These are phyloP conservation scores for Phoma sp. DNA, from an alignment of 2,329 filamentous ascomycete species.

Conservation along the genomic window DNA sequence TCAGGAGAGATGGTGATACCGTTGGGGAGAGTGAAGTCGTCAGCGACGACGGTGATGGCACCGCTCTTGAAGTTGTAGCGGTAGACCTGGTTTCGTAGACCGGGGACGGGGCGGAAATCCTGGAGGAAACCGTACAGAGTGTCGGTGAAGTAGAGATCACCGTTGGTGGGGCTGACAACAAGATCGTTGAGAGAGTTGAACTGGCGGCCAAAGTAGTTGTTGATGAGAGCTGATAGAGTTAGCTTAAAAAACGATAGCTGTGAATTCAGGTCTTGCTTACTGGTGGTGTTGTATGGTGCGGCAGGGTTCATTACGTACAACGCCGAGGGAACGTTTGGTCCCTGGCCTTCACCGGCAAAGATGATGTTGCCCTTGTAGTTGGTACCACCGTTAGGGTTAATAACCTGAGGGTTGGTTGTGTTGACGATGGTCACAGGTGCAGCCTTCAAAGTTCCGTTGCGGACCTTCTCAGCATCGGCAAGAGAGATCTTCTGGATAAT, in stretches of 20 bases:
- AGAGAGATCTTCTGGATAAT: conserved; percentile 38
- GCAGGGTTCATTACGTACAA: conserved; percentile 34
- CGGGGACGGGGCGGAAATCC: conserved; percentile 33
- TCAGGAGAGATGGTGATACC: conserved; percentile 52
- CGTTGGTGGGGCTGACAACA: conserved; percentile 45
- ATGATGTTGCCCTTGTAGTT: conserved; percentile 34
- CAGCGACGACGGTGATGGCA: conserved; percentile 49
- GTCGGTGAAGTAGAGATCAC: conserved; percentile 59
- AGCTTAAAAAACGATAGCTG: too few species aligned
- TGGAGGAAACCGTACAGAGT: conserved; percentile 41
- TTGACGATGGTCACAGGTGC: conserved; percentile 32
- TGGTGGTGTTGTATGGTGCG: conserved; percentile 33
- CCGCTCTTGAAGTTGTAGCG: conserved; percentile 52
- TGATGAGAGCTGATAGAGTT: conserved; percentile 37
- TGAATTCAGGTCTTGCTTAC: too few species aligned
- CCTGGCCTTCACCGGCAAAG: conserved; percentile 36
- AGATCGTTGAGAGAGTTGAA: conserved; percentile 54
- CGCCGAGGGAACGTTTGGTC: conserved; percentile 27
- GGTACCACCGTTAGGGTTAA: conserved; percentile 34
- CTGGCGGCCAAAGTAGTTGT: conserved; percentile 57
- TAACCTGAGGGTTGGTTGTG: conserved; percentile 33
- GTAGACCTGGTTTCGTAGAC: conserved; percentile 46
- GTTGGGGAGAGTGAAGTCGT: conserved; percentile 51
- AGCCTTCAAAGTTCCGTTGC: conserved; percentile 28
- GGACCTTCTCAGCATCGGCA: conserved; percentile 32